These are phyloP conservation scores for Corymbia citriodora DNA, from an alignment of 441 rosid species.

Conservation along the genomic window DNA sequence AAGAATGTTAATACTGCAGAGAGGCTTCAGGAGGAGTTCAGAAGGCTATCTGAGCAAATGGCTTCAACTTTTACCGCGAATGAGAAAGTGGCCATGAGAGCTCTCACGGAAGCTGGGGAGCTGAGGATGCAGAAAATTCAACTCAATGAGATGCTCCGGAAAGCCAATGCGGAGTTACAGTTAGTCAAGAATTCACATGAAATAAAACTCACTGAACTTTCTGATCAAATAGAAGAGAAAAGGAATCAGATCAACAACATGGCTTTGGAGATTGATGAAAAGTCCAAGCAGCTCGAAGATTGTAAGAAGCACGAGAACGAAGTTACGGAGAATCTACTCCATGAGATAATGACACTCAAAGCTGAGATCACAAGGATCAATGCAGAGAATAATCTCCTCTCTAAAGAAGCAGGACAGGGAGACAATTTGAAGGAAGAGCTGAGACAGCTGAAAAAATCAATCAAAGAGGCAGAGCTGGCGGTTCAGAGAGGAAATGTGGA, in stretches of 20 bases:
- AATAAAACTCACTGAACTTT: slow-evolving; percentile 40
- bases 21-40: slow-evolving; percentile 72
- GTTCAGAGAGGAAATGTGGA: slow-evolving; percentile 34
- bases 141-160: slow-evolving; percentile 52
- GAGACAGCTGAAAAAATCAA: slow-evolving; percentile 18
- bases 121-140: slow-evolving; percentile 45
- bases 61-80: slow-evolving; percentile 59
- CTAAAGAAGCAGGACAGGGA: slow-evolving; percentile 29
- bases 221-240: slow-evolving; percentile 30
- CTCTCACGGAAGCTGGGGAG: slow-evolving; percentile 61
- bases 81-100: slow-evolving; percentile 66
- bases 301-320: slow-evolving; percentile 49
- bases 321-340: slow-evolving; percentile 24
- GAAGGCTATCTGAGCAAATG: slow-evolving; percentile 69
- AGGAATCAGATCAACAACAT: slow-evolving; percentile 38
- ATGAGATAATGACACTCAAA: slow-evolving; percentile 37
- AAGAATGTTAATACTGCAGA: slow-evolving; percentile 64
- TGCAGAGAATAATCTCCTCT: slow-evolving; percentile 24
- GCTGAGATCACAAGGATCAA: slow-evolving; percentile 46
- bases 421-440: slow-evolving; percentile 22
- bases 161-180: slow-evolving; percentile 44
- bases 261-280: slow-evolving; percentile 35
- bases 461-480: slow-evolving; percentile 30
- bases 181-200: slow-evolving; percentile 35
- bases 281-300: slow-evolving; percentile 45